These are phyloP conservation scores for Rheum nobile DNA, from an alignment of 148 eudicot genomes.

Conservation along the genomic window DNA sequence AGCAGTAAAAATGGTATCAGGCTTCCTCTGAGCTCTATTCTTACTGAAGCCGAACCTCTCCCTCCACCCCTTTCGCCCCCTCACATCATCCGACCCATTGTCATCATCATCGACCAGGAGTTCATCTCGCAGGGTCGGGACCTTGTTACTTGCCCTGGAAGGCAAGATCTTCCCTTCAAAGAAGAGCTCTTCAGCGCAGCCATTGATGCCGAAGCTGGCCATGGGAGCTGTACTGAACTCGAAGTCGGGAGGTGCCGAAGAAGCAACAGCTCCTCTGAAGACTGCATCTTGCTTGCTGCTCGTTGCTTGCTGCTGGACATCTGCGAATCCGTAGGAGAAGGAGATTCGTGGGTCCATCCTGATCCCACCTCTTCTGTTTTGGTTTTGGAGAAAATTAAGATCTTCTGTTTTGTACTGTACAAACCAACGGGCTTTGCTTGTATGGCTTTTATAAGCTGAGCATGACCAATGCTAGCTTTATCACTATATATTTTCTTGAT, in stretches of 20 bases:
- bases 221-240: background rate
- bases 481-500: background rate
- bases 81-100: background rate
- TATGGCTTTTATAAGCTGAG: background rate
- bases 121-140: background rate
- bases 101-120: background rate
- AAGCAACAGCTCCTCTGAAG: background rate
- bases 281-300: background rate
- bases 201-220: background rate
- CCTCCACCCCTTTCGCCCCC: background rate
- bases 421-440: background rate
- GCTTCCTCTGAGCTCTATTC: background rate
- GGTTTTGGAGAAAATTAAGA: background rate
- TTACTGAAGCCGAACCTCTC: background rate
- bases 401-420: background rate
- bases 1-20: background rate
- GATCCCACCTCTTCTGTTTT: background rate
- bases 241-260: background rate
- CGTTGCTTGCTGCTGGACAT: background rate
- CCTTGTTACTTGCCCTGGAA: background rate
- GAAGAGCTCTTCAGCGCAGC: slow-evolving; percentile 1
- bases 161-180: slow-evolving; percentile 2
- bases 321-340: background rate
- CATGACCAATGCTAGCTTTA: background rate
- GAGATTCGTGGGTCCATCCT: background rate